These are phyloP conservation scores for Cladosporium halotolerans DNA, from an alignment of 2,329 filamentous ascomycete species.

Conservation along the genomic window DNA sequence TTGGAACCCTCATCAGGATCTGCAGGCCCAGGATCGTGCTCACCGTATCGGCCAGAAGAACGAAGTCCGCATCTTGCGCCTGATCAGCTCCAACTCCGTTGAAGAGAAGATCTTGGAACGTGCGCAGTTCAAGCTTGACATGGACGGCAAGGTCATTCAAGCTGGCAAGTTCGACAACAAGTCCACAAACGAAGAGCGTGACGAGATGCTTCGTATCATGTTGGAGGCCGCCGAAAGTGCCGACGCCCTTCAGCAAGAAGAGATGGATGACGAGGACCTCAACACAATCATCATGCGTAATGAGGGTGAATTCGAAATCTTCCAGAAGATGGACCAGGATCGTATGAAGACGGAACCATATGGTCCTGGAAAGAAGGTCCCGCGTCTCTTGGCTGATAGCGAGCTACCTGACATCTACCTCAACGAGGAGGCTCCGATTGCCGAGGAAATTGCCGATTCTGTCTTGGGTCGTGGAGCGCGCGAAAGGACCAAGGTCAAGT, in stretches of 20 bases:
- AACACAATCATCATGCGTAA: constrained; percentile 89
- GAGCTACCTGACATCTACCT: constrained; percentile 94
- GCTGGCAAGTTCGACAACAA: constrained; percentile 99
- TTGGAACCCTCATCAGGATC: constrained; percentile 99
- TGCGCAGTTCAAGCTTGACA: constrained; percentile 95
- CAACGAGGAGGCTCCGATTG: constrained; percentile 72
- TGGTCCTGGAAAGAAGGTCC: constrained; percentile 61
- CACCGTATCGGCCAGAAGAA: constrained; percentile 99
- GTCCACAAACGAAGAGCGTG: constrained; percentile 95
- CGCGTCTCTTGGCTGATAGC: constrained; percentile 77
- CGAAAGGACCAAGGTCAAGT: constrained; percentile 88
- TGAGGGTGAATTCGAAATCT: constrained; percentile 69
- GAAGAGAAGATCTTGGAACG: constrained; percentile 98
- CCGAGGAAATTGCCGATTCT: constrained; percentile 68
- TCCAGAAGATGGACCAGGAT: constrained; percentile 78
- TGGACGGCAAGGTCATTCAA: constrained; percentile 99
- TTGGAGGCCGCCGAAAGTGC: constrained; percentile 70
- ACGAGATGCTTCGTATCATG: constrained; percentile 90
- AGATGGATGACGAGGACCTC: constrained; percentile 97
- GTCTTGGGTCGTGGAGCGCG: constrained; percentile 81
- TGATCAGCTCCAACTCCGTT: constrained; percentile 94
- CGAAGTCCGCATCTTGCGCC: constrained; percentile 88
- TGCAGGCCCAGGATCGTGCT: constrained; percentile 98
- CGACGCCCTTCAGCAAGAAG: constrained; percentile 75
- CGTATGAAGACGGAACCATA: constrained; percentile 62